Evolutionary conservation across 106 monocot species (phyloP), one percentile per base, ranked within the genome.

Genomic region (Dioscorea dumetorum): DNA sequence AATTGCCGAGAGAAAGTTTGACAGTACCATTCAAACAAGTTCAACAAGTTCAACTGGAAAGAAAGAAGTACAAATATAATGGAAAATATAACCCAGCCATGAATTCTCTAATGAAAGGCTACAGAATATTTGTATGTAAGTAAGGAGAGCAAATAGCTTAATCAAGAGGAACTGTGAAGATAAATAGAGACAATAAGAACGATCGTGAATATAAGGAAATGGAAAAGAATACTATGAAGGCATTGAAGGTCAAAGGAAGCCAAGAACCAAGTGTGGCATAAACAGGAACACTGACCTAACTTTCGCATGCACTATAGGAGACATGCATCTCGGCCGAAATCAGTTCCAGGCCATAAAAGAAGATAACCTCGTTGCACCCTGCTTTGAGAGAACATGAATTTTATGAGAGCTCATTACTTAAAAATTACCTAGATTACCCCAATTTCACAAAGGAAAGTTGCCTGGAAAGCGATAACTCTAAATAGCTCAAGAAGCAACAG

Each of bases 201-300:
- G 63, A 14, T 33, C 5, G 22, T 64, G n/a, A 41, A 24, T 48
- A 67, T 41, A 32, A 34, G 49, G 19, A 75, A 67, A 8, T 24
- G 49, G 68, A 52, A 34, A 41, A 33, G n/a, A 34, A 62, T 70
- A 61, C 48, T 28, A 57, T 67, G 15, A 31, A 41, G n/a, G 59
- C 65, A 23, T 53, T 56, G 63, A 58, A 73, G 71, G 63, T 33
- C 63, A 53, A 63, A 76, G 48, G 35, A 24, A 57, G 28, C 14
- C 70, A 50, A 24, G 73, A 73, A 69, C 53, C 50, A 59, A 74
- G 75, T 60, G 65, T 71, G 20, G 52, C 79, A 76, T 76, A 80
- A 89, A 79, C 60, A 73, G 69, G 57, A 85, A 78, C 58, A 90
- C 85, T 85, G 85, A 85, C 82, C 80, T 82, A 89, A 85, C 51